Evolutionary conservation across 257 asterid species (phyloP), one percentile per base, ranked within the genome.

Genomic region (Scutellaria minor): DNA sequence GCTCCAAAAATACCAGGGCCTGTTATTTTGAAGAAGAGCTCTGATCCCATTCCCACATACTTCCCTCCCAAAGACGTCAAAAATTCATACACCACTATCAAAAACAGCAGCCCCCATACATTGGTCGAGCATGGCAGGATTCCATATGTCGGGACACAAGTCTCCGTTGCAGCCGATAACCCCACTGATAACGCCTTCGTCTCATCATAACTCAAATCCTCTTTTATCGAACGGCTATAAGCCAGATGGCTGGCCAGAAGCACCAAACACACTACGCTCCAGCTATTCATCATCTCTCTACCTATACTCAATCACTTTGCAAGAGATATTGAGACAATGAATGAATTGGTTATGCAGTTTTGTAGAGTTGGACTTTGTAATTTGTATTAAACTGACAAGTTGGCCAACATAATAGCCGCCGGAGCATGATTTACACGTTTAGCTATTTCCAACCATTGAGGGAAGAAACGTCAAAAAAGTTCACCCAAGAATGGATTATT

Each of bases 1-100:
- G 76, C 89, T 51, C 96, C 96, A 20, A 89, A 70, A 2, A 89
- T 75, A 1, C 88, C 83, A 0, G 96, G 91, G 0, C 91, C 96
- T 7, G 81, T 82, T 4, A 86, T 80, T 37, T 75, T 79, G 70
- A 80, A 85, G 64, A 89, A 77, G 20, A 81, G 70, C 9, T 88
- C 80, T 11, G 92, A 84, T 13, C 95, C 95, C 41, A 22, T 79
- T 1, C 80, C 90, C 0, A 85, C 81, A 18, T 75, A 88, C 12
- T 22, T 79, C 11, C 86, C 89, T 3, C 86, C 87, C 3, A 72
- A 1, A 1, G 85, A 84, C 39, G 85, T 85, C 61, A 86, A 11
- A 31, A 85, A 57, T 53, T 88, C 89, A 12, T 80, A 89, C 10
- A 85, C 85, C 31, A 85, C 78, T 2, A 85, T 75, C 13, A 89